These are phyloP conservation scores for Pseudoturritis turrita DNA, from an alignment of 345 rosid genomes.

Conservation along the genomic window DNA sequence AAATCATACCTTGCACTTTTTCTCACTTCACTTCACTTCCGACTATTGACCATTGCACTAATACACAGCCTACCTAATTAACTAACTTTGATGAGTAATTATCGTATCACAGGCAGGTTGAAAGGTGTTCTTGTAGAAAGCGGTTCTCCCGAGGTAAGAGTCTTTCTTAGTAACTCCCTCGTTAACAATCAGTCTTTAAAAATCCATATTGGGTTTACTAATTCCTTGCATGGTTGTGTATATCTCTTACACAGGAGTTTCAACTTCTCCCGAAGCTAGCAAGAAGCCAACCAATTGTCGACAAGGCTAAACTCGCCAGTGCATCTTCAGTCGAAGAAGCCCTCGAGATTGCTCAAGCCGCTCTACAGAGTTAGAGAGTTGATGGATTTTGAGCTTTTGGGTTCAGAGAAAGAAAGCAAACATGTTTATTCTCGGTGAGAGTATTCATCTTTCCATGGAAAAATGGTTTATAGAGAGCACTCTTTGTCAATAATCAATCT, in stretches of 20 bases:
- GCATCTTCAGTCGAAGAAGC: slow-evolving; percentile 94
- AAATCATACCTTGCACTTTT: background rate
- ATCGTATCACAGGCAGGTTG: slow-evolving; percentile 57
- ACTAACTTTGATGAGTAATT: slow-evolving; percentile 10
- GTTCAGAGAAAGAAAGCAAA: background rate
- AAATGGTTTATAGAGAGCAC: slow-evolving; percentile 16
- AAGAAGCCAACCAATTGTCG: slow-evolving; percentile 73
- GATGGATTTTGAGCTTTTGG: slow-evolving; percentile 1
- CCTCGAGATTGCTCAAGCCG: slow-evolving; percentile 52
- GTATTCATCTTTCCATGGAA: slow-evolving; percentile 14
- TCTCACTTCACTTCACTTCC: background rate
- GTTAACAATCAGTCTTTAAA: too few species aligned
- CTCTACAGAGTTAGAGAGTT: slow-evolving; percentile 37
- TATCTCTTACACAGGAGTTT: slow-evolving; percentile 51
- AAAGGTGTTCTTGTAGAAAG: slow-evolving; percentile 96
- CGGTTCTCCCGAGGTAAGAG: slow-evolving; percentile 83
- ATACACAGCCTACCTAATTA: background rate
- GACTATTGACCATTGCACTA: background rate
- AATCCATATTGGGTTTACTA: background rate
- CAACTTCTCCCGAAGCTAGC: slow-evolving; percentile 80
- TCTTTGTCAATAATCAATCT: slow-evolving; percentile 16
- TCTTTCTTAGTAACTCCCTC: background rate
- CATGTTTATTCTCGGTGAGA: slow-evolving; percentile 3
- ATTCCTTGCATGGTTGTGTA: background rate
- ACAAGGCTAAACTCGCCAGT: slow-evolving; percentile 63